Conservation (phyloP, 2,329 filamentous ascomycete species). For the Phialemonium atrogriseum region DNA sequence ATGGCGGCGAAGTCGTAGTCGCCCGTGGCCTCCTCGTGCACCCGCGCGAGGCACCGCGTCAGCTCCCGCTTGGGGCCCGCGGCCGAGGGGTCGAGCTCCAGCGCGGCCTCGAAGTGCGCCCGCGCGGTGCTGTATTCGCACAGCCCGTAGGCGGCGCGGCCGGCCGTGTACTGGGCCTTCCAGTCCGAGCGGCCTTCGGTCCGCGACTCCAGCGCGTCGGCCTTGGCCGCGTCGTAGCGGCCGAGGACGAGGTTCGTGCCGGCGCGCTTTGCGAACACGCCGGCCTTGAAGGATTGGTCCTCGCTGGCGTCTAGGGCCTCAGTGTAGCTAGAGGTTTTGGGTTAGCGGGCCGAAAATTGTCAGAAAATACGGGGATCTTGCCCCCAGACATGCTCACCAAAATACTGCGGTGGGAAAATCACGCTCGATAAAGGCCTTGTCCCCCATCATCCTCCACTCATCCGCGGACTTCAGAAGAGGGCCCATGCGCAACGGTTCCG, state of each 20-base stretch:
- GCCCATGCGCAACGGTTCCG: constrained; percentile 14
- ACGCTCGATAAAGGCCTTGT: constrained; percentile 19
- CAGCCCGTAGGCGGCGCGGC: constrained; percentile 24
- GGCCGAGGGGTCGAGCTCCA: constrained; percentile 13
- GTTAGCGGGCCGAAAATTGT: not conserved
- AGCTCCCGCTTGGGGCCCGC: constrained; percentile 14
- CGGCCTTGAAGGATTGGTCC: constrained; percentile 11
- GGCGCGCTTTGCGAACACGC: constrained; percentile 21
- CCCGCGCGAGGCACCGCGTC: constrained; percentile 14
- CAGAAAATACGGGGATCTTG: not conserved
- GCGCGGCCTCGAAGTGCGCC: constrained; percentile 15
- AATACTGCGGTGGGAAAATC: constrained; percentile 23
- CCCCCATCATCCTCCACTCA: constrained; percentile 15
- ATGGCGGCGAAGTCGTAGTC: constrained; percentile 20
- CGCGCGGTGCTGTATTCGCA: constrained; percentile 18
- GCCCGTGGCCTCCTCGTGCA: constrained; percentile 18
- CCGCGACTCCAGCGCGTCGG: constrained; percentile 21
- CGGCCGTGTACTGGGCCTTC: constrained; percentile 24
- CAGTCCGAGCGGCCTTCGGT: constrained; percentile 17
- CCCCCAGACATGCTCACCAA: constrained; percentile 16
- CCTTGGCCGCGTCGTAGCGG: constrained; percentile 22
- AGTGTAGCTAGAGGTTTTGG: constrained; percentile 18
- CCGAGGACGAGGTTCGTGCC: constrained; percentile 23
- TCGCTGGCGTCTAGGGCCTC: constrained; percentile 20
- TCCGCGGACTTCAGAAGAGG: constrained; percentile 12